phyloP scores from a whole-genome alignment of 2,329 filamentous ascomycete species.

The Apiospora marii region DNA sequence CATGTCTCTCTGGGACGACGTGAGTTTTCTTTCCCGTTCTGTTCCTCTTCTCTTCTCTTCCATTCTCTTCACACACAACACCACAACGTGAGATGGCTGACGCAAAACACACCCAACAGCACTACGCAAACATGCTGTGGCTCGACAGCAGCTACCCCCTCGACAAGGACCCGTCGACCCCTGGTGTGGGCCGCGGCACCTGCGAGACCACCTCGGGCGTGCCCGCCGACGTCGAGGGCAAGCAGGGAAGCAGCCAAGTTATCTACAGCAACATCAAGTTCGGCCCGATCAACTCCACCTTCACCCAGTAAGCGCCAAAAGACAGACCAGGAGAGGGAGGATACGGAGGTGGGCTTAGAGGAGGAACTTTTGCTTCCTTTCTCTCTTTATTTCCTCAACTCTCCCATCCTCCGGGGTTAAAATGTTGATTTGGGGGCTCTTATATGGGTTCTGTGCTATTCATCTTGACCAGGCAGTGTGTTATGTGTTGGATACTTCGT shows the following conservation, averaged over 20 bases:
- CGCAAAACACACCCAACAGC: slow-evolving; percentile 34
- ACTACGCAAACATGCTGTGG: slow-evolving; percentile 67
- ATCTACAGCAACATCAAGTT: slow-evolving; percentile 58
- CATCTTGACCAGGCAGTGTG: background rate
- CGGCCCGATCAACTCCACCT: slow-evolving; percentile 56
- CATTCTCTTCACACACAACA: background rate
- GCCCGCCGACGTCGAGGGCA: slow-evolving; percentile 52
- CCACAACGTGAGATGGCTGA: background rate
- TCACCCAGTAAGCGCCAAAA: slow-evolving; percentile 29
- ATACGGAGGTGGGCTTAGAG: background rate
- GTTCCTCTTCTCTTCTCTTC: background rate
- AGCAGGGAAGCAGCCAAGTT: slow-evolving; percentile 49
- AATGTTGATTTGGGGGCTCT: background rate
- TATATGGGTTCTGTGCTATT: background rate
- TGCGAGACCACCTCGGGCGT: slow-evolving; percentile 54
- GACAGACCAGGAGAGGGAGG: background rate
- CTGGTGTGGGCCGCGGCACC: slow-evolving; percentile 55
- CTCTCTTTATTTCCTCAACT: background rate
- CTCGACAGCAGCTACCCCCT: slow-evolving; percentile 60
- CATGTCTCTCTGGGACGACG: slow-evolving; percentile 66
- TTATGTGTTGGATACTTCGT: background rate
- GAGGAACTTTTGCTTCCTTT: background rate
- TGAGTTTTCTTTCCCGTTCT: slow-evolving; percentile 27
- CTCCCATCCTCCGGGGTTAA: background rate
- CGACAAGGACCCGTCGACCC: slow-evolving; percentile 34